Conservation (phyloP, 768 basidiomycete species). For the Dioszegia aurantiaca region DNA sequence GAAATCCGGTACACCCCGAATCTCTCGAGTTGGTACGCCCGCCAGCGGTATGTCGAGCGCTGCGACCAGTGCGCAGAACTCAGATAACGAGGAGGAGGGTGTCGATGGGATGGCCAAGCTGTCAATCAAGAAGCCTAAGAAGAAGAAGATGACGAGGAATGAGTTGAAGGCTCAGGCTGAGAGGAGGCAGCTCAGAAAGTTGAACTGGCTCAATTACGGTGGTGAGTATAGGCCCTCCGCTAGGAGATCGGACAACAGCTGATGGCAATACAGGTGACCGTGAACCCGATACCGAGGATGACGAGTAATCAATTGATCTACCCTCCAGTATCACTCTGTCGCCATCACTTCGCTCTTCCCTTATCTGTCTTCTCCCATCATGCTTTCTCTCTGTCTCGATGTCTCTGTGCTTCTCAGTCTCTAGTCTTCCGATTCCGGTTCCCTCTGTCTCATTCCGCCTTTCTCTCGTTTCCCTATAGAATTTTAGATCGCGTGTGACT, state of each 20-base stretch:
- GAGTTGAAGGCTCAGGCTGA: conserved; percentile 84
- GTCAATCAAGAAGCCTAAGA: conserved; percentile 61
- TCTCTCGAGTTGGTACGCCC: conserved; percentile 50
- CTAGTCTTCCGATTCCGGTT: not conserved
- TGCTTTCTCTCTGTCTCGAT: not conserved
- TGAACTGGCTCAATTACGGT: conserved; percentile 77
- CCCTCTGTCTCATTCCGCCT: not conserved
- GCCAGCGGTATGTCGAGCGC: conserved; percentile 69
- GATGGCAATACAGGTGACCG: conserved; percentile 25
- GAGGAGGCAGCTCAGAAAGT: conserved; percentile 71
- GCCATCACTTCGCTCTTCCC: not conserved
- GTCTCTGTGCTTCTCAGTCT: not conserved
- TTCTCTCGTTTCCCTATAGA: not conserved
- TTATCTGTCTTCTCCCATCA: not conserved
- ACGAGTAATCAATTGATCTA: conserved; percentile 25
- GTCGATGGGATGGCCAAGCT: conserved; percentile 34
- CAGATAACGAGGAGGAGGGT: conserved; percentile 36
- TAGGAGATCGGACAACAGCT: not conserved
- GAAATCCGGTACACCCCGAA: conserved; percentile 62
- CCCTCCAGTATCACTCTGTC: too few species aligned
- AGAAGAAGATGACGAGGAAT: conserved; percentile 67
- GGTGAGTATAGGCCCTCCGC: conserved; percentile 53
- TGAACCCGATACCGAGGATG: conserved; percentile 49
- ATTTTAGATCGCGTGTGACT: not conserved
- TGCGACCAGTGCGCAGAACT: conserved; percentile 49